Base-by-base conservation (phyloP, 1,139 yeast species). In the Scheffersomyces lignicola region DNA sequence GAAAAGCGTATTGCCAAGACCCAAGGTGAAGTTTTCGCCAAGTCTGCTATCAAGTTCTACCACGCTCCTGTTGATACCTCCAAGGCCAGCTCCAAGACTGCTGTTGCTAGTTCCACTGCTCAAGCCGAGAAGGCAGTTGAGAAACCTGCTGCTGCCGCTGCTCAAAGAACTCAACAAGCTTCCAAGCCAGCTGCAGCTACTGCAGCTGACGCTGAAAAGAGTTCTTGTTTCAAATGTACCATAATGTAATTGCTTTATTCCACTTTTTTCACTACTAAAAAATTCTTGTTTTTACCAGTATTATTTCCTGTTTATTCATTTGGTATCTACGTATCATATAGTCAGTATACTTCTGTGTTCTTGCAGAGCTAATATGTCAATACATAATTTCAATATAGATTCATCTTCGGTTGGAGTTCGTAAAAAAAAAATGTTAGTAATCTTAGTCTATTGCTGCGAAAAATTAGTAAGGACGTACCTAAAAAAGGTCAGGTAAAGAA, bases 11-110 rank as follows among this genome's bases (percentile, higher is more conserved):
- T 69, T 31, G 75, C 73, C 18, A 39, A 37, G n/a, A 42, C 42
- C 29, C 79, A 74, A 50, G 79, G 77, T 54, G 52, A 58, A 29
- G 44, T 52, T 20, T 74, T 73, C 44, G 69, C 67, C 33, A 50
- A 48, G 7, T 41, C 54, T 12, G 73, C 71, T n/a, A 31, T 44
- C 23, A 65, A 62, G 43, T 48, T 56, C 33, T 47, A 45, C 27
- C 39, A 32, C 17, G 31, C 32, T 34, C 24, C 33, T 16, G 24
- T 32, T 16, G 28, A 3, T 12, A n/a, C 13, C 15, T 15, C 33
- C 5, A 26, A 14, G n/a, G 10, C 18, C 5, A 26, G 29, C 18
- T 26, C 29, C 16, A 26, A 26, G 10, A 30, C 38, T 17, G 29
- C 38, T 6, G 29, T 31, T 22, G 30, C 32, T 16, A 32, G 35